Evolutionary conservation across 768 basidiomycete species (phyloP).

Genomic region (Pulveroboletus sp.): DNA sequence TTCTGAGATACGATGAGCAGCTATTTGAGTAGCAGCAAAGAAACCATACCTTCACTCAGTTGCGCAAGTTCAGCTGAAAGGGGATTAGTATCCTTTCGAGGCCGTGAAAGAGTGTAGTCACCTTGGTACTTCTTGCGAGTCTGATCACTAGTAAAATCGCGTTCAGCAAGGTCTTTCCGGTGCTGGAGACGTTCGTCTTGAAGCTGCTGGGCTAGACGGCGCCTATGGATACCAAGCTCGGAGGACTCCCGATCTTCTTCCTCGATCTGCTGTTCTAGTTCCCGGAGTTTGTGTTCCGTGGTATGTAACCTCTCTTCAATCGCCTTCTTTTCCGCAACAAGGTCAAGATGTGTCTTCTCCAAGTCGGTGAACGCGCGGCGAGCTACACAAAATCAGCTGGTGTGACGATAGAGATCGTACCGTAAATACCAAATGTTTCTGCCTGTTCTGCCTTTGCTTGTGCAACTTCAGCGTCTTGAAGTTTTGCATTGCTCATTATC

Average conservation of each 20-base stretch:
- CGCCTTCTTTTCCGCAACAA: constrained; percentile 50
- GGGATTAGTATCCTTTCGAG: constrained; percentile 5
- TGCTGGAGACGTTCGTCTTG: constrained; percentile 78
- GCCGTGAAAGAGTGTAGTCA: constrained; percentile 24
- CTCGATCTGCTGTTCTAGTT: constrained; percentile 63
- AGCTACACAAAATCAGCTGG: constrained; percentile 37
- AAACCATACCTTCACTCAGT: constrained; percentile 64
- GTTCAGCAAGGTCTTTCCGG: constrained; percentile 75
- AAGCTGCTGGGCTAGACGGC: constrained; percentile 70
- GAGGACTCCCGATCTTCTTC: constrained; percentile 67
- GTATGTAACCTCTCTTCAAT: constrained; percentile 46
- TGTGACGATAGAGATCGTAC: neutral
- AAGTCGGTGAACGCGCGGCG: constrained; percentile 59
- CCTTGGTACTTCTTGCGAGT: constrained; percentile 87
- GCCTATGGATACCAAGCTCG: constrained; percentile 61
- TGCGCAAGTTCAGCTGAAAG: constrained; percentile 69
- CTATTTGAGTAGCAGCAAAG: neutral
- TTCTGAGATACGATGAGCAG: constrained; percentile 40
- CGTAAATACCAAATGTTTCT: constrained; percentile 55
- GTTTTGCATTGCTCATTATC: constrained; percentile 51
- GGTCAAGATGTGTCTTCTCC: constrained; percentile 55
- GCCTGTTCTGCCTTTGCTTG: constrained; percentile 61
- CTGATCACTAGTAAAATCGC: constrained; percentile 76
- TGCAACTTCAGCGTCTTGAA: constrained; percentile 69
- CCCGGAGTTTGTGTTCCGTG: constrained; percentile 51